These are phyloP conservation scores for Zelopaecilomyces penicillatus DNA, from an alignment of 2,329 filamentous ascomycete species.

Conservation along the genomic window DNA sequence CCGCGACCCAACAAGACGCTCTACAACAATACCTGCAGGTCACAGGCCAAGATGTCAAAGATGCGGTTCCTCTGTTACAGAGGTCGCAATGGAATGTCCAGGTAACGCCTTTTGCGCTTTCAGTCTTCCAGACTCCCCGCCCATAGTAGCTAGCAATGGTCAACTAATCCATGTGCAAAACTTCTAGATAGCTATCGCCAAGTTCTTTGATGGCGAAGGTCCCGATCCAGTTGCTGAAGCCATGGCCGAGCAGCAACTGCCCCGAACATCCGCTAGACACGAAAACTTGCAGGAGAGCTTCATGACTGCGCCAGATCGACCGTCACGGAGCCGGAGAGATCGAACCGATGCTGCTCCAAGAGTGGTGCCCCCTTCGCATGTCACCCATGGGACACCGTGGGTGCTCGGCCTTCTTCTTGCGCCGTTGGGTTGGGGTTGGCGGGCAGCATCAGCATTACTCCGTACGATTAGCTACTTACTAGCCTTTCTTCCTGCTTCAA, in stretches of 20 bases:
- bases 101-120: conserved; percentile 33
- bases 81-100: conserved; percentile 95
- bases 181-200: conserved; percentile 79
- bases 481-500: conserved; percentile 65
- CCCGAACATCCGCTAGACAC: conserved; percentile 54
- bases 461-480: conserved; percentile 69
- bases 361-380: conserved; percentile 69
- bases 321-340: conserved; percentile 17
- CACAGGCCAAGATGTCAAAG: conserved; percentile 70
- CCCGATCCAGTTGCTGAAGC: conserved; percentile 75
- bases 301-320: conserved; percentile 18
- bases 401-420: conserved; percentile 70
- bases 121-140: too few relatives aligned
- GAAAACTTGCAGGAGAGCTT: conserved; percentile 66
- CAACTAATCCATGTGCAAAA: background rate
- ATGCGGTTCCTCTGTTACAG: conserved; percentile 70
- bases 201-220: conserved; percentile 95
- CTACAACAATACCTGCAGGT: conserved; percentile 84
- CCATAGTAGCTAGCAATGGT: background rate
- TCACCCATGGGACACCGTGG: conserved; percentile 63
- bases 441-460: conserved; percentile 59
- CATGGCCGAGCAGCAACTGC: conserved; percentile 53
- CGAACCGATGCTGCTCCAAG: conserved; percentile 64
- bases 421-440: conserved; percentile 73
- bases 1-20: conserved; percentile 68